These are phyloP conservation scores for Tricholoma hemisulphureum DNA, from an alignment of 768 basidiomycete species.

Conservation along the genomic window DNA sequence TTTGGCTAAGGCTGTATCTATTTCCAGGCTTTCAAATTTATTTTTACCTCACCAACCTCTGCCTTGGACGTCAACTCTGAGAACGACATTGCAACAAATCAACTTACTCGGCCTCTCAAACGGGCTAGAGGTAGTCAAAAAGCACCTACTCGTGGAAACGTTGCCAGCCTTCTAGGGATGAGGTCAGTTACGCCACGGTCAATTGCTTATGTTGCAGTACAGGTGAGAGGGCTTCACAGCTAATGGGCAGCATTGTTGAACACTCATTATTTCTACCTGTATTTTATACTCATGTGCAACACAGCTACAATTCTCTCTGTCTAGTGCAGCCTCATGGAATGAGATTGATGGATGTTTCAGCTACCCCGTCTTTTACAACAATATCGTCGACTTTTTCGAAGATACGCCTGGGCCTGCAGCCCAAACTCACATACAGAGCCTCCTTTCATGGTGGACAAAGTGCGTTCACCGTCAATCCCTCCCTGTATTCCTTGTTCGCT, in stretches of 20 bases:
- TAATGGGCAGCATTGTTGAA: slow-evolving; percentile 17
- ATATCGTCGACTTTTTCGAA: slow-evolving; percentile 16
- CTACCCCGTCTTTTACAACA: slow-evolving; percentile 15
- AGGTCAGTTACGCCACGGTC: slow-evolving; percentile 15
- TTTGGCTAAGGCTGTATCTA: no score
- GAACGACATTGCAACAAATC: background rate
- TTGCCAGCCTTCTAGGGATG: slow-evolving; percentile 10
- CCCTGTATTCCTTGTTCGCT: background rate
- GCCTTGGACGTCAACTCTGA: background rate
- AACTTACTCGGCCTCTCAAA: background rate
- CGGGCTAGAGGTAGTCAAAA: no score
- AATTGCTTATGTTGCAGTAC: no score
- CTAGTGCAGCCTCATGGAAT: slow-evolving; percentile 7
- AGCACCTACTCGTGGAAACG: no score
- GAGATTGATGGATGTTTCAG: slow-evolving; percentile 10
- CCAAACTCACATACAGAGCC: background rate
- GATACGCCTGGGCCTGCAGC: slow-evolving; percentile 9
- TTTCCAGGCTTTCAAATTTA: slow-evolving; percentile 16
- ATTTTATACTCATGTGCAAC: background rate
- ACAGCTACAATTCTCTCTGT: slow-evolving; percentile 14
- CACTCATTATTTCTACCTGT: slow-evolving; percentile 13
- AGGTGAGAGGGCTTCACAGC: no score
- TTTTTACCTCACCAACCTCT: no score
- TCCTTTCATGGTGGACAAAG: slow-evolving; percentile 1
- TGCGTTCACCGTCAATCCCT: no score